Base-by-base conservation (phyloP, 768 basidiomycete species). In the Suillus decipiens region DNA sequence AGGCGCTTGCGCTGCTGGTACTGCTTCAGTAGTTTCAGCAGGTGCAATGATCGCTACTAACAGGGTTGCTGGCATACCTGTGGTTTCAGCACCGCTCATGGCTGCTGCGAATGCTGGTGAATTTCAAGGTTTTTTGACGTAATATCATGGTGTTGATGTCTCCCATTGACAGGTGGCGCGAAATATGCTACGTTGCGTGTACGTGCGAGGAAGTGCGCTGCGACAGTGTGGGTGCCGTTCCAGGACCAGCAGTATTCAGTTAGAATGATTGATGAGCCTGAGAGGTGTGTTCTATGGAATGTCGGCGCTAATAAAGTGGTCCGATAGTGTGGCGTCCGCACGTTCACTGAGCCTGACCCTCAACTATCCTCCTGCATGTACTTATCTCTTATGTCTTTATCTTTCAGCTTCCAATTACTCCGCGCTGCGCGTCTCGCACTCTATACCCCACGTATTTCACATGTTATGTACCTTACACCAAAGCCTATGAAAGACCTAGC, bases 1-100 rank as follows among this genome's bases (percentile, higher is more conserved):
- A 28, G 48, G 48, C 3, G 24, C 48, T 48, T 48, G 48, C 24
- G 24, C 48, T 28, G 24, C 48, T 48, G 22, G 48, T 15, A 48
- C 48, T 48, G 48, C 48, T 48, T 48, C 70, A 0, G 70, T 71
- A 36, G 28, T 72, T 3, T 62, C 55, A 11, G 47, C 47, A 24
- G 47, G 47, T 48, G 47, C 14, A 24, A 7, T 48, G 14, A 15
- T 48, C 14, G 24, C 47, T 7, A 1, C 7, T 8, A 24, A 24
- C 7, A 48, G 24, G 47, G 1, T 48, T 48, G 47, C 14, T 15
- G 14, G 47, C 24, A 24, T 24, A 15, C 24, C 47, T 7, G 7
- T 15, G 14, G 24, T 48, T 28, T 48, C 47, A 14, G 24, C 1
- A 14, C 47, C 47, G 14, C 47, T 48, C 28, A 48, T 48, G 47